Evolutionary conservation across 257 asterid genomes (phyloP), one percentile per base, ranked within the genome.

Genomic region (Pogostemon cablin): DNA sequence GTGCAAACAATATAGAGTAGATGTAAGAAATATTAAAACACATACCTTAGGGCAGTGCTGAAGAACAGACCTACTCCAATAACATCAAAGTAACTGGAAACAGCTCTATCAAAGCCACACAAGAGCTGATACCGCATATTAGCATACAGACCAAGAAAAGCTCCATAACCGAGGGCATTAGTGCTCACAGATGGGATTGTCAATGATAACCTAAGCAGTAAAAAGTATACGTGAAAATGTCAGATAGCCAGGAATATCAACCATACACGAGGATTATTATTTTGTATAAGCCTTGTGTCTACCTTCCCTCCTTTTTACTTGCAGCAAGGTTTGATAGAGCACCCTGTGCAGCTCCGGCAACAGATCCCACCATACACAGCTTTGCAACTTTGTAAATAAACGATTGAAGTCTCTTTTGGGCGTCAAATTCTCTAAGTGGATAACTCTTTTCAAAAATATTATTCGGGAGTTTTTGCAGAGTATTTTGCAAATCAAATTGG

Each of bases 141-240:
- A 7, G 97, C 98, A 75, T 91, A 95, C 1, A 95, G 78, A 54
- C 98, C 98, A 67, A 95, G 98, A 81, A 95, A 95, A 62, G 97
- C 95, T 77, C 99, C 99, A 75, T 91, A 95, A 62, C 98, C 98
- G 25, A 95, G 95, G 12, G 98, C 95, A 80, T 95, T 95, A 53
- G 84, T 81, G 82, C 91, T 90, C 83, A 90, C 91, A 53, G 97
- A 86, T 49, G 99, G 97, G 59, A 76, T 72, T 39, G 87, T 87
- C 79, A 95, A 92, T 9, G 96, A 95, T 77, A 90, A 79, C 92
- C 99, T 95, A 64, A 62, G 17, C 57, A 63, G 48, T 62, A 48
- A 9, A 54, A 40, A 20, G 7, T 4, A 57, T 9, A 12, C 47
- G 40, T 67, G 53, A n/a, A 65, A 17, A 12, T 43, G 65, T 67